Evolutionary conservation across 176 grass and related monocot genomes (phyloP).

Genomic region (Urochloa ruziziensis): DNA sequence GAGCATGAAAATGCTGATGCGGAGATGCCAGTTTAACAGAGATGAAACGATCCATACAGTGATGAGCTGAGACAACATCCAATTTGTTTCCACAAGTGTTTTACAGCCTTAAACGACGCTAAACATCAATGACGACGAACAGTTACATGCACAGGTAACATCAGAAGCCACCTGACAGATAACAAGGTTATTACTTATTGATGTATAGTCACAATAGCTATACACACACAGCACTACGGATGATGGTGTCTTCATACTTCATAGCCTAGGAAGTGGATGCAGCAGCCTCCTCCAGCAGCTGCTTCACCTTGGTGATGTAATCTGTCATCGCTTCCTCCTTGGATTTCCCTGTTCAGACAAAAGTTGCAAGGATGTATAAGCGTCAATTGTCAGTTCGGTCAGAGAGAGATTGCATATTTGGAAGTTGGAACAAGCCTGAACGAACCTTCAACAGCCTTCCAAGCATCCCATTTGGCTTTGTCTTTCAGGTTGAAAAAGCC

Average conservation of each 20-base stretch:
- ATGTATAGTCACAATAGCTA: not conserved
- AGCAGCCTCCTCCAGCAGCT: slow-evolving; percentile 60
- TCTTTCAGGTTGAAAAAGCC: slow-evolving; percentile 69
- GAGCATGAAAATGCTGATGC: not conserved
- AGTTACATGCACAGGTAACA: not conserved
- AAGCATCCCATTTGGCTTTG: slow-evolving; percentile 84
- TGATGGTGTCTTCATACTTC: not conserved
- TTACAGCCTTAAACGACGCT: not conserved
- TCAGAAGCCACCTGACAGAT: not conserved
- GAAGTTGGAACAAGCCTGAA: not conserved
- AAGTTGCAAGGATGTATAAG: not conserved
- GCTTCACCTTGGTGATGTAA: slow-evolving; percentile 87
- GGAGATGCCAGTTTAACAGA: not conserved
- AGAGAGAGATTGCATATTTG: not conserved
- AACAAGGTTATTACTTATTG: not conserved
- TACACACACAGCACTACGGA: not conserved
- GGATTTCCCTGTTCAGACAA: slow-evolving; percentile 49
- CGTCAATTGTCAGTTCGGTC: not conserved
- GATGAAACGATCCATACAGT: not conserved
- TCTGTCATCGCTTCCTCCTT: slow-evolving; percentile 72
- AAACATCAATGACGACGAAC: not conserved
- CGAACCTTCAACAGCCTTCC: slow-evolving; percentile 76
- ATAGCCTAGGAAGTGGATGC: slow-evolving; percentile 39
- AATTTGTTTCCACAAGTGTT: not conserved
- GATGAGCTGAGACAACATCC: not conserved